Percentiles rank a stretch among this genome's conserved stretches.
Conservation (phyloP, 2,329 filamentous ascomycete genomes). For the Pseudophaeomoniella oleicola region DNA sequence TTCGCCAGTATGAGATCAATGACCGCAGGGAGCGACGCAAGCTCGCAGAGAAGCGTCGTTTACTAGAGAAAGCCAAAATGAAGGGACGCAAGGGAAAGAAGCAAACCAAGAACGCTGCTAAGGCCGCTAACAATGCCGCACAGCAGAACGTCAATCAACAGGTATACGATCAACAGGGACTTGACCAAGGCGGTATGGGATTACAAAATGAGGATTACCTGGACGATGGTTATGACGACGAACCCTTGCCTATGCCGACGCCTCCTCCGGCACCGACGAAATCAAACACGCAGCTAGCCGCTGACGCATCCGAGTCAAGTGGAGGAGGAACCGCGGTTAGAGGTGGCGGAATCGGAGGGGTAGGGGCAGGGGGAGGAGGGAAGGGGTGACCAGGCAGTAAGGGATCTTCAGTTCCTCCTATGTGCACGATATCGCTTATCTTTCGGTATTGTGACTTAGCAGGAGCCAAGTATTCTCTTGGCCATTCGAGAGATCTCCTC, state of each 20-base stretch:
- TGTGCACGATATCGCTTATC: no score
- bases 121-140: conserved; percentile 23
- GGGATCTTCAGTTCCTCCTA: no score
- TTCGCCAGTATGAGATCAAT: conserved; percentile 87
- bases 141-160: conserved; percentile 22
- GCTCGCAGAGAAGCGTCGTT: conserved; percentile 67
- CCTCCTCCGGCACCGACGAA: conserved; percentile 18
- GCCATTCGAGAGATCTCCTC: no score
- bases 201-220: conserved; percentile 34
- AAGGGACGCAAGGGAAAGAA: conserved; percentile 87
- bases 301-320: conserved; percentile 8
- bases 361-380: conserved; percentile 6
- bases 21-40: conserved; percentile 73
- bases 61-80: conserved; percentile 86
- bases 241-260: conserved; percentile 24
- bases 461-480: no score
- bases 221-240: conserved; percentile 36
- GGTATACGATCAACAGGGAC: conserved; percentile 23
- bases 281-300: conserved; percentile 6
- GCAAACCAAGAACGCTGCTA: conserved; percentile 50
- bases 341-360: neutral
- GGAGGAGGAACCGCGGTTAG: conserved; percentile 2
- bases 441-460: no score
- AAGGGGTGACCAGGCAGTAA: conserved; percentile 3
- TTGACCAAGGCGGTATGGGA: conserved; percentile 26